Evolutionary conservation across 2,329 filamentous ascomycete genomes (phyloP).

Genomic region (Phyllosticta citrichinensis): DNA sequence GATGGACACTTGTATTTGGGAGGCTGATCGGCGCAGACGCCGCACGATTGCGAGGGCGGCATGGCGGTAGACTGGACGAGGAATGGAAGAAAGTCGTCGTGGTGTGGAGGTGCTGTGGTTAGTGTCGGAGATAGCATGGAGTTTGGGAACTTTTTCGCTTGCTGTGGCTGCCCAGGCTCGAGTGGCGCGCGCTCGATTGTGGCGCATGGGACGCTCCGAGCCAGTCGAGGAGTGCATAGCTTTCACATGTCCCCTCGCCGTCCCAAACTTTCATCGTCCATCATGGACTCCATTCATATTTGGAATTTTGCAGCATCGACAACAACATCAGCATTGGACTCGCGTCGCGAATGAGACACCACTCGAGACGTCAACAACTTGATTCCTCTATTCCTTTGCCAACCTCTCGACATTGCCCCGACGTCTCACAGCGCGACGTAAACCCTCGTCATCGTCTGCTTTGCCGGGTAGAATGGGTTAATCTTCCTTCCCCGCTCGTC

Average conservation of each 20-base stretch:
- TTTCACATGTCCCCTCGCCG: not conserved
- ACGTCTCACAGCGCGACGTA: constrained; percentile 18
- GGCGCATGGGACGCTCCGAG: not conserved
- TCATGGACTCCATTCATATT: not conserved
- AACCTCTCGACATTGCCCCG: not conserved
- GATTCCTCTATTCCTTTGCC: not conserved
- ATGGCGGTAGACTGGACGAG: not conserved
- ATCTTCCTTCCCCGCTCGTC: constrained; percentile 13
- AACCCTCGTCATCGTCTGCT: constrained; percentile 18
- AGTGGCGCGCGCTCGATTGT: not conserved
- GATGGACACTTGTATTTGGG: constrained; percentile 7
- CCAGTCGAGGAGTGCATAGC: not conserved
- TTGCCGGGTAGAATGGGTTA: constrained; percentile 17
- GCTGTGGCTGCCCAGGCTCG: not conserved
- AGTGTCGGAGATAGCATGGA: not conserved
- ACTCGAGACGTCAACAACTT: not conserved
- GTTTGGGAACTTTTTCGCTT: not conserved
- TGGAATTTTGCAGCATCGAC: not conserved
- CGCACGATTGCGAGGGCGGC: not conserved
- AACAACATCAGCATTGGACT: not conserved
- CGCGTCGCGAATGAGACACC: not conserved
- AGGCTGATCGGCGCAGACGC: constrained; percentile 2
- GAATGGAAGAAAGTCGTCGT: not conserved
- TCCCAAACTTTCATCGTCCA: not conserved
- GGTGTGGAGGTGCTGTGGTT: not conserved